A percentile compares a stretch with the other conserved stretches of the same genome.
These are phyloP conservation scores for Talaromyces sp. DNA, from an alignment of 2,329 filamentous ascomycete genomes.

Conservation along the genomic window DNA sequence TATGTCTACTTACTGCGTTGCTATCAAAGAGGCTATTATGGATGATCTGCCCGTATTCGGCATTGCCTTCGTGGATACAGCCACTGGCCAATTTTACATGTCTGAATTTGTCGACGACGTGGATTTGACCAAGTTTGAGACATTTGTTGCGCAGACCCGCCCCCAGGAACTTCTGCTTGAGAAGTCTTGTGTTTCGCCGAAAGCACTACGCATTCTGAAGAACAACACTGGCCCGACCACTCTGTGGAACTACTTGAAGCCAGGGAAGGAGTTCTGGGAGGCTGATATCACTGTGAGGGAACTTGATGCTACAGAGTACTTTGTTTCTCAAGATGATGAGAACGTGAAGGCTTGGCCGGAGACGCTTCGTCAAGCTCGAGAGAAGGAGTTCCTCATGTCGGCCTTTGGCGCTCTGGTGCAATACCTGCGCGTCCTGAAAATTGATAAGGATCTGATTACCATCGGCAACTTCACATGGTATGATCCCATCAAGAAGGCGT, in stretches of 20 bases:
- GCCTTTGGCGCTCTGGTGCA: slow-evolving; percentile 86
- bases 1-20: slow-evolving; percentile 94
- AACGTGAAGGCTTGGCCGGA: slow-evolving; percentile 75
- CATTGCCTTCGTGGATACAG: slow-evolving; percentile 90
- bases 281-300: slow-evolving; percentile 80
- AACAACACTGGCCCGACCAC: slow-evolving; percentile 92
- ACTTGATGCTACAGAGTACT: slow-evolving; percentile 78
- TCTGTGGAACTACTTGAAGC: slow-evolving; percentile 91
- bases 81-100: slow-evolving; percentile 93
- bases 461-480: slow-evolving; percentile 92
- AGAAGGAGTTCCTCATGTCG: slow-evolving; percentile 85
- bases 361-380: slow-evolving; percentile 68
- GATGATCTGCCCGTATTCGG: slow-evolving; percentile 82
- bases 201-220: slow-evolving; percentile 88
- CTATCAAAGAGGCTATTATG: slow-evolving; percentile 79
- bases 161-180: slow-evolving; percentile 89
- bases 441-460: slow-evolving; percentile 83
- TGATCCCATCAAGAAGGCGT: slow-evolving; percentile 86
- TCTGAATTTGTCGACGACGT: slow-evolving; percentile 89
- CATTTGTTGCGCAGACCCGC: slow-evolving; percentile 86
- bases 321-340: slow-evolving; percentile 61
- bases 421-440: slow-evolving; percentile 83
- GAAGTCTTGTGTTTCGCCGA: slow-evolving; percentile 83
- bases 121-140: slow-evolving; percentile 96
- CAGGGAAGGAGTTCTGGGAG: slow-evolving; percentile 86